Conservation (phyloP, 176 grass and related monocot genomes). For the Lolium rigidum region DNA sequence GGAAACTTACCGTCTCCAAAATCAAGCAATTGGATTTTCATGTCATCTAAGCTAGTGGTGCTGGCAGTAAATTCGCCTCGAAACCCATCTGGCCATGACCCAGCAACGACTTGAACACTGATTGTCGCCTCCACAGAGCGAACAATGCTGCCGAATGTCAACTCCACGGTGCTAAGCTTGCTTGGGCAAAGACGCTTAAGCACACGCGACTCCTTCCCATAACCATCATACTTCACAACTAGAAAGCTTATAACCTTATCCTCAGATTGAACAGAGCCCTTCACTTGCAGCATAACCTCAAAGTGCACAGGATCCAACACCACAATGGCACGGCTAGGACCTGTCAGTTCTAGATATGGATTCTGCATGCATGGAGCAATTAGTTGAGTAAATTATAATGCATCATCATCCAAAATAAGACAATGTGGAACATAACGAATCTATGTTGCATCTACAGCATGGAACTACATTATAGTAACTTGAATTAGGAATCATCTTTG, state of each 20-base stretch:
- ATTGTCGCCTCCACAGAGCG: constrained; percentile 7
- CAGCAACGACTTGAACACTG: not conserved
- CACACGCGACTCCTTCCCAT: not conserved
- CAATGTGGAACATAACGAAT: not conserved
- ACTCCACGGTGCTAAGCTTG: not conserved
- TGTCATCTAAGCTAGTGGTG: not conserved
- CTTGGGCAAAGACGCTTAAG: not conserved
- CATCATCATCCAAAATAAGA: not conserved
- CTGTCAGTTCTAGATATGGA: too few relatives aligned
- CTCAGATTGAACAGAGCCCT: not conserved
- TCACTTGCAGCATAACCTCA: not conserved
- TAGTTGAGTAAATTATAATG: not conserved
- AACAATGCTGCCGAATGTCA: not conserved
- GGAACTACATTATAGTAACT: not conserved
- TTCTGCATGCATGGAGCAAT: not conserved
- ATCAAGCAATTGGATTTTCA: not conserved
- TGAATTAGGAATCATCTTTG: not conserved
- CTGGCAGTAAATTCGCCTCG: not conserved
- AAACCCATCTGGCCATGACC: constrained; percentile 9
- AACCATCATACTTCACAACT: not conserved
- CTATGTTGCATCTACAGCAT: not conserved
- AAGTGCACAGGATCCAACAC: not conserved
- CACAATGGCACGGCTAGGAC: not conserved
- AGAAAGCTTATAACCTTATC: not conserved
- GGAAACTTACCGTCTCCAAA: not conserved